Conservation (phyloP, 371 early-diverging fungal species). For the Sporodiniella umbellata region DNA sequence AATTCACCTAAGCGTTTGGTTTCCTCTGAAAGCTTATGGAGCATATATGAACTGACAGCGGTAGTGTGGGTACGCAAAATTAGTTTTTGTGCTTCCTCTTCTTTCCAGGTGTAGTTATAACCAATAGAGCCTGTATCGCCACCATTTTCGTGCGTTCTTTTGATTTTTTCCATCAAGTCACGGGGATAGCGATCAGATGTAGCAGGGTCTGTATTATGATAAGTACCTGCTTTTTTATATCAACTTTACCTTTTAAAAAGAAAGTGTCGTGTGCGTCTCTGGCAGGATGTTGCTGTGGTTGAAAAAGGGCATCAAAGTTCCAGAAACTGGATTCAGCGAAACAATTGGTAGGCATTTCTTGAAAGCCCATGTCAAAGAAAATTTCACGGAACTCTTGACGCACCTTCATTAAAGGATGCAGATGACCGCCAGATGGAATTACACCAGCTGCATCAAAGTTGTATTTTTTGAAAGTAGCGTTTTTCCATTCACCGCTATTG, state of each 20-base stretch:
- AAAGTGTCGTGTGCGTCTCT: conserved; percentile 99
- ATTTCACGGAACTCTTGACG: conserved; percentile 99
- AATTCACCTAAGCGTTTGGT: conserved; percentile 62
- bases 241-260: conserved; percentile 72
- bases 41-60: conserved; percentile 91
- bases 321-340: conserved; percentile 99
- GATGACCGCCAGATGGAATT: conserved; percentile 84
- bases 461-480: conserved; percentile 94
- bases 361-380: conserved; percentile 99
- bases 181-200: conserved; percentile 75
- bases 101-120: conserved; percentile 93
- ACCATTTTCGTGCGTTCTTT: conserved; percentile 91
- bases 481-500: conserved; percentile 88
- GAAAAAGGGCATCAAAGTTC: conserved; percentile 99
- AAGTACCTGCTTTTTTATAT: neutral
- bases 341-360: conserved; percentile 98
- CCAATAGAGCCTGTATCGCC: conserved; percentile 96
- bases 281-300: conserved; percentile 99
- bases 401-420: conserved; percentile 99
- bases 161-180: conserved; percentile 91
- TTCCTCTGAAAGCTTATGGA: conserved; percentile 91
- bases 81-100: conserved; percentile 94
- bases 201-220: conserved; percentile 70
- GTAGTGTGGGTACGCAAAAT: conserved; percentile 99
- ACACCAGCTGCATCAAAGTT: conserved; percentile 96